phyloP scores from a whole-genome alignment of 2,329 filamentous ascomycete species.

The Chaetomium olivaceum region DNA sequence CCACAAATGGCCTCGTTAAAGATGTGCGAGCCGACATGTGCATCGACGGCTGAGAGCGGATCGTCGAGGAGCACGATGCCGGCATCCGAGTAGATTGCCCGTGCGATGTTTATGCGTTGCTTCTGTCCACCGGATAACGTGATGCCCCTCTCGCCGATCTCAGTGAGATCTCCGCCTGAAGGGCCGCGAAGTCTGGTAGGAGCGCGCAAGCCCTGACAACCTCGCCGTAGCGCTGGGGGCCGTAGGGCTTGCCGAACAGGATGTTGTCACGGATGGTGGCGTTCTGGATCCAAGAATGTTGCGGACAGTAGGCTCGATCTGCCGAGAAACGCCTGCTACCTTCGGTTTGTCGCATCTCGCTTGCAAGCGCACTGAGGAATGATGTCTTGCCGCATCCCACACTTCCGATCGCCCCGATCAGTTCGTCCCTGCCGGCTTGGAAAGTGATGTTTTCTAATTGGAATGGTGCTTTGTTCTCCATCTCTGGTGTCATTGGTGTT shows the following conservation, averaged over 20 bases:
- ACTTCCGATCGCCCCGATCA: background rate
- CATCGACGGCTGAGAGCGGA: background rate
- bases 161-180: background rate
- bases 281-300: slow-evolving; percentile 4
- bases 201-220: background rate
- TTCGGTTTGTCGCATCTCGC: background rate
- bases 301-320: background rate
- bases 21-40: background rate
- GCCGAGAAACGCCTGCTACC: background rate
- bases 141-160: slow-evolving; percentile 2
- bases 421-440: background rate
- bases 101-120: background rate
- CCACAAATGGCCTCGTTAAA: background rate
- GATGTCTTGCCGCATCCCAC: background rate
- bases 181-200: background rate
- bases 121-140: background rate
- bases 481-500: background rate
- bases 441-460: background rate
- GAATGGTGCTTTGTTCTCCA: background rate
- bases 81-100: background rate
- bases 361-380: background rate
- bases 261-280: background rate
- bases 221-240: background rate
- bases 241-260: background rate
- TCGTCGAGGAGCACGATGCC: background rate